These are phyloP conservation scores for Euphrasia arctica DNA, from an alignment of 305 asterid species.

Conservation along the genomic window DNA sequence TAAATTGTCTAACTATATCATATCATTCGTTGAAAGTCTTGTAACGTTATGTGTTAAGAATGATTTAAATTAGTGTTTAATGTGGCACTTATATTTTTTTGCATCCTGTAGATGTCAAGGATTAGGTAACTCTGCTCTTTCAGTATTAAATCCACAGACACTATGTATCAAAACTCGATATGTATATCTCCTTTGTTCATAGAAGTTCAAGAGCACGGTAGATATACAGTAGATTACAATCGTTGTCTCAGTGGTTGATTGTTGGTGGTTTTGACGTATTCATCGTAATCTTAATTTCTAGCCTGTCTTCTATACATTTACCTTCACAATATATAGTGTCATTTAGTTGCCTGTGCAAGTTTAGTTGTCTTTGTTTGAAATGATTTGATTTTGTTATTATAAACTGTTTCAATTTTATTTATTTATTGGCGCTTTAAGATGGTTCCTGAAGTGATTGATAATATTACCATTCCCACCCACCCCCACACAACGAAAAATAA, in stretches of 20 bases:
- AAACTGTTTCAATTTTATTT: slow-evolving; percentile 2
- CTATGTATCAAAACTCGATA: slow-evolving; percentile 5
- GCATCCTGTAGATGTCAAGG: slow-evolving; percentile 13
- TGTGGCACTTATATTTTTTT: slow-evolving; percentile 14
- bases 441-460: slow-evolving; percentile 4
- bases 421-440: neutral
- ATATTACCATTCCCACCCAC: neutral
- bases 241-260: neutral
- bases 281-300: neutral
- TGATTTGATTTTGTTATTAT: slow-evolving; percentile 21
- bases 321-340: slow-evolving; percentile 13
- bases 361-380: slow-evolving; percentile 9
- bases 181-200: slow-evolving; percentile 11
- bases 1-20: slow-evolving; percentile 12
- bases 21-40: slow-evolving; percentile 15
- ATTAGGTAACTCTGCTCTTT: slow-evolving; percentile 15
- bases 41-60: slow-evolving; percentile 11
- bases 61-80: slow-evolving; percentile 6
- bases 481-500: too few species aligned
- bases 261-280: slow-evolving; percentile 4
- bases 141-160: slow-evolving; percentile 10
- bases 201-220: neutral
- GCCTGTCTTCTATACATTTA: neutral
- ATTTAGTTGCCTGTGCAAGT: slow-evolving; percentile 11
- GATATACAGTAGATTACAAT: slow-evolving; percentile 1